These are phyloP conservation scores for Chenopodium quinoa DNA, from an alignment of 148 eudicot genomes.

Conservation along the genomic window DNA sequence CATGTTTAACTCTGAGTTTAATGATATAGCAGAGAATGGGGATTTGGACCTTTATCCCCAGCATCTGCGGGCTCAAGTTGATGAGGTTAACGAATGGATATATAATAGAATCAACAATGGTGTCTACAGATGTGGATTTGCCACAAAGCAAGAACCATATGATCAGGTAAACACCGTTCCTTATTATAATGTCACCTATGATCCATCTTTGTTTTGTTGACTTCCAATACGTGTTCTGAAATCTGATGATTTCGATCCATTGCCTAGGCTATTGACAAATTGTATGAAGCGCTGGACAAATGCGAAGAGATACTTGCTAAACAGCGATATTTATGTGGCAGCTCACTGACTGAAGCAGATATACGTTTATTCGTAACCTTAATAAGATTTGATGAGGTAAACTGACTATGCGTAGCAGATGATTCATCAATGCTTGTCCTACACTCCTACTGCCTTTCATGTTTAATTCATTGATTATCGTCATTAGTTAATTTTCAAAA, in stretches of 20 bases:
- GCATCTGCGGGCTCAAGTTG: conserved; percentile 56
- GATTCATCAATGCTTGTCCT: not conserved
- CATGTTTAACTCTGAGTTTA: conserved; percentile 83
- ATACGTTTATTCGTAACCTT: conserved; percentile 83
- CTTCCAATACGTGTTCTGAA: not conserved
- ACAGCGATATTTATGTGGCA: conserved; percentile 78
- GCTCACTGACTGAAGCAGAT: conserved; percentile 78
- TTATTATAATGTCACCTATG: not conserved
- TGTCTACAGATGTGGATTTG: conserved; percentile 91
- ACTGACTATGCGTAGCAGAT: not conserved
- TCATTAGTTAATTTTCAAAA: not conserved
- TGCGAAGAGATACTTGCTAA: conserved; percentile 76
- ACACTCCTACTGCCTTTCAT: not conserved
- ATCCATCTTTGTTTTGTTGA: not conserved
- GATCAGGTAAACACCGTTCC: conserved; percentile 46
- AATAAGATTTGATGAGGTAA: conserved; percentile 93
- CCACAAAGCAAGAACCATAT: conserved; percentile 83
- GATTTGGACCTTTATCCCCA: conserved; percentile 76
- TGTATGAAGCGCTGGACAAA: conserved; percentile 74
- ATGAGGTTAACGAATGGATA: conserved; percentile 69
- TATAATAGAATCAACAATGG: conserved; percentile 79
- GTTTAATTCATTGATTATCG: not conserved
- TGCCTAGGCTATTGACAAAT: conserved; percentile 60
- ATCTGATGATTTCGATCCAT: not conserved
- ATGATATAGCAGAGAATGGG: conserved; percentile 66